Percentiles rank a stretch among this genome's conserved stretches.
Evolutionary conservation across 495 filamentous ascomycete species (phyloP).

Genomic region (Tuber magnatum): DNA sequence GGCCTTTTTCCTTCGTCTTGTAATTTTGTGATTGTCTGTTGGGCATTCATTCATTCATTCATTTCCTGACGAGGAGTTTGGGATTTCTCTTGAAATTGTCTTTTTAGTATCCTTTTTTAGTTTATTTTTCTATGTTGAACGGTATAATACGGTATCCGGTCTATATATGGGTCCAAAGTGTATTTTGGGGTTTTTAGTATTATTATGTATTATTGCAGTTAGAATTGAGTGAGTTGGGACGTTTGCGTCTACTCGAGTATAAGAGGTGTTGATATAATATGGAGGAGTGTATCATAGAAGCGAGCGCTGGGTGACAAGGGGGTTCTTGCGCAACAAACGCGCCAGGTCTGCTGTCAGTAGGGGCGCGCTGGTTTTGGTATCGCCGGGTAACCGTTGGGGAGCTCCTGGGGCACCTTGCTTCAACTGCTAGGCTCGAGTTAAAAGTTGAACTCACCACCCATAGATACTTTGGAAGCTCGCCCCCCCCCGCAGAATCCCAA

Average conservation of each 20-base stretch:
- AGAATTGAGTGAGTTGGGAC: neutral
- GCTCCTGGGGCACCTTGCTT: neutral
- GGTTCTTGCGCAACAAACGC: neutral
- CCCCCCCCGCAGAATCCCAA: slow-evolving; percentile 3
- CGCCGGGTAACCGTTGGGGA: neutral
- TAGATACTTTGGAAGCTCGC: neutral
- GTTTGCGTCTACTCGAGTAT: no score
- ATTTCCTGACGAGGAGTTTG: neutral
- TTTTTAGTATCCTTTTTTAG: neutral
- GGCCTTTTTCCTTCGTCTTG: neutral
- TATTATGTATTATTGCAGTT: neutral
- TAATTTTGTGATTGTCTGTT: neutral
- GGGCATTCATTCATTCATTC: neutral
- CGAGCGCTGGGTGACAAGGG: no score
- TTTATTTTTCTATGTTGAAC: neutral
- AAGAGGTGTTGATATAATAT: neutral
- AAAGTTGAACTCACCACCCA: neutral
- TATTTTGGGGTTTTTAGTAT: neutral
- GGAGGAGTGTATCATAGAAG: neutral
- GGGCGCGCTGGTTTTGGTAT: neutral
- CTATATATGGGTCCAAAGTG: neutral
- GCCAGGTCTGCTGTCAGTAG: neutral
- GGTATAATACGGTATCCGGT: neutral
- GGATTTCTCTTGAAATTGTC: neutral
- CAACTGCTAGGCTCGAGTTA: neutral